phyloP scores from a whole-genome alignment of 2,329 filamentous ascomycete genomes.

The Fusarium sublunatum region DNA sequence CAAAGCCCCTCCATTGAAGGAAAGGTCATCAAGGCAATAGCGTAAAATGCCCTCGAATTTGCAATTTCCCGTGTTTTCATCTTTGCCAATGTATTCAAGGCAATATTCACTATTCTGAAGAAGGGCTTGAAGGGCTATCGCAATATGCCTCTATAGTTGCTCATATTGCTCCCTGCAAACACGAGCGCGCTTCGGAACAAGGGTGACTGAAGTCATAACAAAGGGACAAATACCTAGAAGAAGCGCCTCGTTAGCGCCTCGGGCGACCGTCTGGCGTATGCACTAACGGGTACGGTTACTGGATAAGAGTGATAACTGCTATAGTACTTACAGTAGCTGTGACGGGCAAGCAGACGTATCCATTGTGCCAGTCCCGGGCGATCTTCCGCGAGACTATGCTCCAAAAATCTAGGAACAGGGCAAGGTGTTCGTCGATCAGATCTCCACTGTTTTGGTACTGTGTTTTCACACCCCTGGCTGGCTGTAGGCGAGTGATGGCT shows the following conservation, averaged over 20 bases:
- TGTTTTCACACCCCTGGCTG: conserved; percentile 7
- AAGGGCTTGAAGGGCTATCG: conserved; percentile 24
- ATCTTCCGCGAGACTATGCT: conserved; percentile 35
- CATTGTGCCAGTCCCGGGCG: conserved; percentile 24
- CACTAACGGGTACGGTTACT: conserved; percentile 32
- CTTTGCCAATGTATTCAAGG: conserved; percentile 29
- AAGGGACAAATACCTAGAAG: conserved; percentile 20
- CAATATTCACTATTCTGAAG: background rate
- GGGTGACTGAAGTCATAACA: conserved; percentile 35
- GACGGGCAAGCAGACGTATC: background rate
- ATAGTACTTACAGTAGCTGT: background rate
- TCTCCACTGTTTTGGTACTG: conserved; percentile 6
- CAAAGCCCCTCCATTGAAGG: background rate
- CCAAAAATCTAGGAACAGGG: conserved; percentile 34
- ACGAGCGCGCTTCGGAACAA: conserved; percentile 21
- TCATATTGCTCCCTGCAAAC: conserved; percentile 30
- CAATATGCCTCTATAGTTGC: conserved; percentile 11
- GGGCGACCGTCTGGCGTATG: background rate
- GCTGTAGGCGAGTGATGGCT: conserved; percentile 9
- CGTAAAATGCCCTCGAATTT: conserved; percentile 23
- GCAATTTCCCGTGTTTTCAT: conserved; percentile 30
- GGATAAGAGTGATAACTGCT: conserved; percentile 1
- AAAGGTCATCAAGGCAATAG: conserved; percentile 21
- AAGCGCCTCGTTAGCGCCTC: conserved; percentile 19
- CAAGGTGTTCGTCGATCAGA: conserved; percentile 21